Evolutionary conservation across 352 stramenopile species (phyloP), one percentile per base, ranked within the genome.

Genomic region (Phytophthora vignae): DNA sequence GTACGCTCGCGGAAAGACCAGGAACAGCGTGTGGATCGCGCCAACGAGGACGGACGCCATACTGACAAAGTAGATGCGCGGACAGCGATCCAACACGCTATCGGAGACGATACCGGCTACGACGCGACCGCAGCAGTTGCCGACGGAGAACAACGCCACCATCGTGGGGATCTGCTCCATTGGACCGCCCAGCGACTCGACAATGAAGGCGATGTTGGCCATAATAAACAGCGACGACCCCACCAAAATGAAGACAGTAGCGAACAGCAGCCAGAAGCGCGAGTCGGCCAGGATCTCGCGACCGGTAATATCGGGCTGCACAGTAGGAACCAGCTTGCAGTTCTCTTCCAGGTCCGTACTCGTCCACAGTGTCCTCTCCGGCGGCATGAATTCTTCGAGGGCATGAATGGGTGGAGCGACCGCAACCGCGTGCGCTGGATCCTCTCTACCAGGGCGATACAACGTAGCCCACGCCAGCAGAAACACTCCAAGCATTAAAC

Each of bases 141-240:
- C 82, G 25, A 94, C 70, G 0, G 88, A 95, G 48, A 95, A 94
- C 27, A 91, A 56, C 50, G 76, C 79, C 25, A 94, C 86, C 75
- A 93, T 90, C 11, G 68, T 78, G 10, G 88, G 69, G 9, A 95
- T 83, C 55, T 93, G 82, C 17, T 82, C 69, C 48, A 78, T 73
- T 0, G 72, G 68, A 12, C 84, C 84, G 7, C 62, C 64, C 4
- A 83, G 62, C 7, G 86, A 90, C 57, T 92, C 82, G 17, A 93
- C 83, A 49, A 94, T 88, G 75, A 95, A 95, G 9, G 83, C 78
- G 58, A 94, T 87, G 69, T 93, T 95, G 49, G 86, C 72, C 83
- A 95, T 92, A 46, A 95, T 72, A 63, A 95, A 94, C 8, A 95
- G 69, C 49, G 84, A 82, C 17, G 83, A 84, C 12, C 86, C 85